Evolutionary conservation across 2,329 filamentous ascomycete genomes (phyloP), one percentile per base, ranked within the genome.

Genomic region (Ploettnerulaceae sp.): DNA sequence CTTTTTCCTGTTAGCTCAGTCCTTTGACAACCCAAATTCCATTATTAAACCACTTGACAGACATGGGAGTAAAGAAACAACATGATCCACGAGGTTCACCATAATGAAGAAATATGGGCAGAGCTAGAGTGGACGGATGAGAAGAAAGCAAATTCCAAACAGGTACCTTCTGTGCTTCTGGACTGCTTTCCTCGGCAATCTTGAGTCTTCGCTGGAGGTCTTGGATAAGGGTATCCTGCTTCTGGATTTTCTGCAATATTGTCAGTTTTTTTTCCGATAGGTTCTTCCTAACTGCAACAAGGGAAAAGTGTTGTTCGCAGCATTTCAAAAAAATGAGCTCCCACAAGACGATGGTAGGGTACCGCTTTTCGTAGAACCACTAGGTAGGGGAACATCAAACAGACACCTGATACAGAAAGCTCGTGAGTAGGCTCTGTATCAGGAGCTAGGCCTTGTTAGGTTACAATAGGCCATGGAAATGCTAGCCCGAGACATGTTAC

Each of bases 141-240:
- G 24, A 39, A 40, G 41, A 50, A 34, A 47, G 45, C 40, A 49
- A 49, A 50, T 12, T 40, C 34, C 53, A 53, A 39, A 60, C 54
- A 37, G n/a, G 37, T 60, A 62, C 61, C 60, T 61, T 59, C 42
- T 61, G 55, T 22, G 54, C 56, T 48, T 63, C 61, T 18, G 51
- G 48, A 24, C 55, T 51, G 7, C 39, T 49, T 37, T 59, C 60
- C 48, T 60, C 55, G 18, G 54, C 53, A 3, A 35, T 36, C 37
- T 60, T 60, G 29, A 64, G 55, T 40, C 47, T 57, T 47, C 49
- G 45, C 49, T 61, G 55, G 20, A 64, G 57, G 32, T 61, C 56
- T 52, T 56, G 43, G 26, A 64, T 58, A 15, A 56, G 29, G 11
- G 47, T 22, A 31, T 60, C 55, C 38, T 60, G 59, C 25, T 56